Evolutionary conservation across 768 basidiomycete species (phyloP).

Genomic region (Rhodotorula diobovata): DNA sequence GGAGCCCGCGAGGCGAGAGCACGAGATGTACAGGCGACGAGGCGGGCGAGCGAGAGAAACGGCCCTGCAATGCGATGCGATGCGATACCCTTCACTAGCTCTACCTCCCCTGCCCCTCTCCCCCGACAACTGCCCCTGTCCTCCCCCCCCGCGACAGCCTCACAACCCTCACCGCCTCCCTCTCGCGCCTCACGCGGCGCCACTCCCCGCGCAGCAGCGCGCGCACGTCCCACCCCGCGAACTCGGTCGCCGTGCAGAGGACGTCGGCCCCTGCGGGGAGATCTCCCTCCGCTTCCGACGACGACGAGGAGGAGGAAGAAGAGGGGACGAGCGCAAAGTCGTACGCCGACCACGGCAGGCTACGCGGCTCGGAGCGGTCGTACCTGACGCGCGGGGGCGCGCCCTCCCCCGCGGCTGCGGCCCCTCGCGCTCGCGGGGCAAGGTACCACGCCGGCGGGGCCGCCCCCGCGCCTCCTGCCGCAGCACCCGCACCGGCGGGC

Average conservation of each 20-base stretch:
- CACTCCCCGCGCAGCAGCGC: neutral
- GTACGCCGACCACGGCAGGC: neutral
- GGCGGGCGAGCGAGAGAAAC: too few relatives aligned
- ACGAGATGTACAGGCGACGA: too few relatives aligned
- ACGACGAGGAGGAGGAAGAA: too few relatives aligned
- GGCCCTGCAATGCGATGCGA: too few relatives aligned
- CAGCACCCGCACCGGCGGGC: constrained; percentile 9
- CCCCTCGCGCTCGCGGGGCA: neutral
- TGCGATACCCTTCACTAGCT: too few relatives aligned
- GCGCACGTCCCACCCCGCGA: neutral
- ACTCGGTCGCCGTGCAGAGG: neutral
- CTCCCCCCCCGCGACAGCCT: neutral
- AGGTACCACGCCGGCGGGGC: constrained; percentile 17
- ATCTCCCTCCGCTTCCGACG: too few relatives aligned
- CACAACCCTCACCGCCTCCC: neutral
- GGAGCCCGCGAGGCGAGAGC: too few relatives aligned
- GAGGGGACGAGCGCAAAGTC: constrained; percentile 10
- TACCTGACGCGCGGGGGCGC: constrained; percentile 58
- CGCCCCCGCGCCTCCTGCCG: neutral
- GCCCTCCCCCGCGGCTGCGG: too few relatives aligned
- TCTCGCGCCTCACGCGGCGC: neutral
- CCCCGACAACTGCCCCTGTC: too few relatives aligned
- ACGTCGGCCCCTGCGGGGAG: neutral
- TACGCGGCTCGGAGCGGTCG: constrained; percentile 66
- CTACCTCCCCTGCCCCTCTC: too few relatives aligned